Percentiles rank a stretch among this genome's conserved stretches.
phyloP scores from a whole-genome alignment of 805 yeast genomes.

The Yarrowia yakushimensis region DNA sequence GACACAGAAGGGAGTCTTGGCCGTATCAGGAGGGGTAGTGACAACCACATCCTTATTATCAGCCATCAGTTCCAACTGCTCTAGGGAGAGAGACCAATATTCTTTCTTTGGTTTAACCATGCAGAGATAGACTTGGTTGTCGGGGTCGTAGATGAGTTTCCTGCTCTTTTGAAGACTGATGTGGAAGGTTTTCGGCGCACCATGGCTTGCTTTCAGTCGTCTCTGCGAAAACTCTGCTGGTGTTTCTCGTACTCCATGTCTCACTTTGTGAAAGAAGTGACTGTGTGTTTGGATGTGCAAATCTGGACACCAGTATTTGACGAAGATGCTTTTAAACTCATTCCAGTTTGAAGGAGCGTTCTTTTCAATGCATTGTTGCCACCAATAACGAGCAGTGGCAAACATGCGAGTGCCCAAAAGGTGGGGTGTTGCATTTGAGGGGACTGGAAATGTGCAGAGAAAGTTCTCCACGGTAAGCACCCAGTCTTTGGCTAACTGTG shows the following conservation, averaged over 20 bases:
- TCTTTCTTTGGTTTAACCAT: background rate
- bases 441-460: slow-evolving; percentile 3
- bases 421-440: background rate
- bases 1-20: background rate
- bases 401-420: background rate
- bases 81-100: background rate
- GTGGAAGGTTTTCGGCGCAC: background rate
- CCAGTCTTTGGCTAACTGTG: background rate
- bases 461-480: background rate
- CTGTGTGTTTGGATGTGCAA: background rate
- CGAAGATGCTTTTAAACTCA: background rate
- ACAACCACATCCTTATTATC: background rate
- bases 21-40: background rate
- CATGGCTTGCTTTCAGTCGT: background rate
- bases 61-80: background rate
- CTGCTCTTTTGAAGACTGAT: background rate
- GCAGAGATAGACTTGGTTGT: slow-evolving; percentile 5
- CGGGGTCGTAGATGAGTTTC: slow-evolving; percentile 11
- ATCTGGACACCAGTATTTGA: background rate
- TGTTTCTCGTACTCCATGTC: background rate
- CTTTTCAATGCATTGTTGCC: background rate
- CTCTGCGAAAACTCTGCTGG: background rate
- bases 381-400: background rate
- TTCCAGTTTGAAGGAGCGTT: background rate
- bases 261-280: background rate